Evolutionary conservation across 352 stramenopile species (phyloP).

Genomic region (Pythium biforme): DNA sequence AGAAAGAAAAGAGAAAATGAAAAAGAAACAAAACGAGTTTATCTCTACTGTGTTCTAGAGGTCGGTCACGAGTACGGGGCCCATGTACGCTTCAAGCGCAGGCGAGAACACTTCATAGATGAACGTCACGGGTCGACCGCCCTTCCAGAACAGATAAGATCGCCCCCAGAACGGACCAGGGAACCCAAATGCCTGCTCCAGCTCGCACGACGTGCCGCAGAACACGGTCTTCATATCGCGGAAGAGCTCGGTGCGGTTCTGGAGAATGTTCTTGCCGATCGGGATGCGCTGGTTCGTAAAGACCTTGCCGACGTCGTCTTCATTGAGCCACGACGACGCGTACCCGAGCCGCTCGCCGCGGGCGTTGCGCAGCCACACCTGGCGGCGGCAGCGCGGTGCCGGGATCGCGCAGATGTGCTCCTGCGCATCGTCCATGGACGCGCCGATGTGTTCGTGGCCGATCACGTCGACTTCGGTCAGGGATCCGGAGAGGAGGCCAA

Average conservation of each 20-base stretch:
- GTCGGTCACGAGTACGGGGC: constrained; percentile 44
- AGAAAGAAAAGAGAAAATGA: neutral
- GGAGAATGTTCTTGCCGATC: constrained; percentile 80
- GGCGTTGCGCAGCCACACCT: constrained; percentile 78
- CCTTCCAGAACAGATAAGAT: constrained; percentile 86
- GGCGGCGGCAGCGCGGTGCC: constrained; percentile 58
- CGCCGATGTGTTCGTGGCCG: constrained; percentile 50
- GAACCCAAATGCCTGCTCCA: constrained; percentile 68
- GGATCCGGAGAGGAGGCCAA: constrained; percentile 73
- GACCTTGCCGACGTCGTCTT: constrained; percentile 60
- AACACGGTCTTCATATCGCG: constrained; percentile 85
- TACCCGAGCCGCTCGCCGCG: constrained; percentile 75
- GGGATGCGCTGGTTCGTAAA: constrained; percentile 81
- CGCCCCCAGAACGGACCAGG: constrained; percentile 77
- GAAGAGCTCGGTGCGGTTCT: constrained; percentile 84
- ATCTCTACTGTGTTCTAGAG: neutral
- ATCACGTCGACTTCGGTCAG: constrained; percentile 81
- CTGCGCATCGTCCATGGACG: constrained; percentile 40
- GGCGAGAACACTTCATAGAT: constrained; percentile 90
- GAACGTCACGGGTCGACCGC: constrained; percentile 71
- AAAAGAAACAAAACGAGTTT: neutral
- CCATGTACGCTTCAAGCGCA: constrained; percentile 75
- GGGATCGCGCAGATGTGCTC: constrained; percentile 46
- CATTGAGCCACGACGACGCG: constrained; percentile 74
- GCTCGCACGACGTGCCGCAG: constrained; percentile 47